Base-by-base conservation (phyloP, 2,329 filamentous ascomycete species). In the Daldinia sp. region DNA sequence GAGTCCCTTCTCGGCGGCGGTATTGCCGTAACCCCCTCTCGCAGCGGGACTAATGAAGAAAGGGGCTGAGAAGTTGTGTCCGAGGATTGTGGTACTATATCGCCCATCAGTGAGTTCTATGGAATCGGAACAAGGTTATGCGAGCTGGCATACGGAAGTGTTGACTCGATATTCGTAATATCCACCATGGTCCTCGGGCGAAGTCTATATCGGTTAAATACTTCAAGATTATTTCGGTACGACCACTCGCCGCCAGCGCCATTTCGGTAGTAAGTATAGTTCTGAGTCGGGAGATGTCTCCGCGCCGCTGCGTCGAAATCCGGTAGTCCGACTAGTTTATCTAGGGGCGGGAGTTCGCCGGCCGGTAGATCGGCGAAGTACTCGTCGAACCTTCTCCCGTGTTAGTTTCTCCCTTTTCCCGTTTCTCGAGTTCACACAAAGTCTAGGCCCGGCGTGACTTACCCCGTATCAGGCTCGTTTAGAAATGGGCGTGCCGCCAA, bases 231-330 rank as follows among this genome's bases (percentile, higher is more conserved):
- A 73, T 85, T 85, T 49, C 83, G 78, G 74, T 85, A 85, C 1
- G 79, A 80, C 79, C 80, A 86, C 74, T 86, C 84, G 61, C 83
- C 84, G 3, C 78, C 83, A 3, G 83, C 83, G 17, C 83, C 83
- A 66, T 83, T 84, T 61, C 82, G 81, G 74, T 86, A 86, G 73
- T 85, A 86, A n/a, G 83, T 83, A 73, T 83, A 86, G 69, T 82
- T 79, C 19, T 74, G 69, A 10, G 68, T 62, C 58, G 82, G 79
- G 68, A 86, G 77, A 67, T 80, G 79, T 52, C 79, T 78, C 56
- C 82, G 76, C 19, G 83, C 83, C 2, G 81, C 81, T 73, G 77
- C 84, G 37, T 86, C 81, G 67, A 85, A 86, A 74, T 86, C 84
- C 0, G 79, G 82, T 5, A 86, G 75, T 13, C 82, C 82, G 9